Evolutionary conservation across 73 alveolate species (phyloP).

Genomic region (Uronychia binucleata): DNA sequence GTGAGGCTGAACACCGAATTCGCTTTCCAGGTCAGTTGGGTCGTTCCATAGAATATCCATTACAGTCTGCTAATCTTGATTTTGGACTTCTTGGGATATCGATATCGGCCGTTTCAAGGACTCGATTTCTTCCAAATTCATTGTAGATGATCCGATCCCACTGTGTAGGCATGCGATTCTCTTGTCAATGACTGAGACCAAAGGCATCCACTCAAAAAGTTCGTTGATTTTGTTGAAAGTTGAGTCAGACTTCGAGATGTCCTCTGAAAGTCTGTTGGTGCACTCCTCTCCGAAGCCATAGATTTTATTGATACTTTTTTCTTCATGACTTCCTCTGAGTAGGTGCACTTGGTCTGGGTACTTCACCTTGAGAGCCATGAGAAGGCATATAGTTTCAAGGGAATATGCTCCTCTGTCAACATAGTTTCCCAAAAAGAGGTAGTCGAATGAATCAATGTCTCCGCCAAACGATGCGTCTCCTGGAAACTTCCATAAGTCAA

Average conservation of each 20-base stretch:
- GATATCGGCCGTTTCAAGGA: constrained; percentile 39
- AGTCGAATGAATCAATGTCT: constrained; percentile 90
- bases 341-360: constrained; percentile 92
- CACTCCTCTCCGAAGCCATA: constrained; percentile 84
- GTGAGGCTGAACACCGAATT: constrained; percentile 55
- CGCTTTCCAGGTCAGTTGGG: constrained; percentile 66
- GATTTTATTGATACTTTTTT: constrained; percentile 62
- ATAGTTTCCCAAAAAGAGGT: constrained; percentile 95
- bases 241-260: constrained; percentile 40
- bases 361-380: constrained; percentile 91
- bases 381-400: constrained; percentile 85
- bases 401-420: constrained; percentile 93
- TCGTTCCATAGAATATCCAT: constrained; percentile 76
- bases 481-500: constrained; percentile 95
- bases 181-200: constrained; percentile 25
- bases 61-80: constrained; percentile 58
- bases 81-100: constrained; percentile 20
- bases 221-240: constrained; percentile 34
- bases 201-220: constrained; percentile 73
- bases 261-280: constrained; percentile 60
- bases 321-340: constrained; percentile 94
- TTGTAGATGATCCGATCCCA: constrained; percentile 77
- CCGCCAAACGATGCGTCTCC: constrained; percentile 81
- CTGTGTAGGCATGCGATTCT: constrained; percentile 84
- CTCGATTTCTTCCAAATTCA: constrained; percentile 50